Evolutionary conservation across 1,284 basidiomycete genomes (phyloP).

Genomic region (Vanrija humicola): DNA sequence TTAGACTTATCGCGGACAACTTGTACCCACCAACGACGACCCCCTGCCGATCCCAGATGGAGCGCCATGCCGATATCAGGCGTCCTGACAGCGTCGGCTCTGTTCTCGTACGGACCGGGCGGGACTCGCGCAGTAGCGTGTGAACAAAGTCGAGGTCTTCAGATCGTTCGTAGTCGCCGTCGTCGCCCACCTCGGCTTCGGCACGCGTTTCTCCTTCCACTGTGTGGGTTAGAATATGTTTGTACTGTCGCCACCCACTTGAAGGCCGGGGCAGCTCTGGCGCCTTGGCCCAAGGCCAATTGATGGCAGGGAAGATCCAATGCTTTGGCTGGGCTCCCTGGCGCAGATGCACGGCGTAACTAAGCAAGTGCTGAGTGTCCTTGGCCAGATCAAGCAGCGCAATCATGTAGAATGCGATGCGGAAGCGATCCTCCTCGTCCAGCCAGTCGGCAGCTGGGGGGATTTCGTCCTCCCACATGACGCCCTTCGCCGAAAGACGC

Average conservation of each 20-base stretch:
- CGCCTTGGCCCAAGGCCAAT: constrained; percentile 14
- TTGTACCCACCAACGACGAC: constrained; percentile 30
- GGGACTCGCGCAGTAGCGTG: constrained; percentile 6
- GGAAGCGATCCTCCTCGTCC: constrained; percentile 36
- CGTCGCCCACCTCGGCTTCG: background rate
- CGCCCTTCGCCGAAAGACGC: background rate
- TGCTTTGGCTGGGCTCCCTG: constrained; percentile 1
- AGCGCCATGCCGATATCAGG: constrained; percentile 23
- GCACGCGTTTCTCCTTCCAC: constrained; percentile 1
- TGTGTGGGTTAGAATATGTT: background rate
- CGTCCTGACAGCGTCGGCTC: background rate
- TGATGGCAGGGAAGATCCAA: constrained; percentile 14
- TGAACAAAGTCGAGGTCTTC: constrained; percentile 23
- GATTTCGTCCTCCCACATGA: constrained; percentile 18
- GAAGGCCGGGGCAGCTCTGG: too few species aligned
- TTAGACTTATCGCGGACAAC: too few species aligned
- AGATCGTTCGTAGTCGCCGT: constrained; percentile 1
- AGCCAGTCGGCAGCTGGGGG: constrained; percentile 17
- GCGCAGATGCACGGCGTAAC: constrained; percentile 9
- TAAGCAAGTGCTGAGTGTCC: constrained; percentile 26
- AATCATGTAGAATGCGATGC: constrained; percentile 45
- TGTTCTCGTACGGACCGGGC: constrained; percentile 1
- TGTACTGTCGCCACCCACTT: too few species aligned
- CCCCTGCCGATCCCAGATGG: constrained; percentile 30
- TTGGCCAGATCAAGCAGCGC: constrained; percentile 39